Evolutionary conservation across 306 rosid genomes (phyloP).

Genomic region (Quercus mongolica): DNA sequence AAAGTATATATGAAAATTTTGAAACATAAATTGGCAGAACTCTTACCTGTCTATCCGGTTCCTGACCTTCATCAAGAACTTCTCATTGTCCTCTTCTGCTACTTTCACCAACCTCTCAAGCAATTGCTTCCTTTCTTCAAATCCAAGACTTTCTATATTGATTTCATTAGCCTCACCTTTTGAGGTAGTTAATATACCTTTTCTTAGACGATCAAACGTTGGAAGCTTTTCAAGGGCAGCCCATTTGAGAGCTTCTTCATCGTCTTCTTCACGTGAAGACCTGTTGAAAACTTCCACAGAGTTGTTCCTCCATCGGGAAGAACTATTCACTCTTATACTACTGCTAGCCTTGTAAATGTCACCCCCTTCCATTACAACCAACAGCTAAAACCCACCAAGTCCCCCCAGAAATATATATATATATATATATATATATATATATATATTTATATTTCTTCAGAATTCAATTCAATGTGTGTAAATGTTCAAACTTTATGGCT

Average conservation of each 20-base stretch:
- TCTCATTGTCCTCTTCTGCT: constrained; percentile 43
- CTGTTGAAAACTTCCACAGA: constrained; percentile 39
- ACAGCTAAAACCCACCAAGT: background rate
- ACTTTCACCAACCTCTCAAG: constrained; percentile 35
- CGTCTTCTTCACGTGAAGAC: constrained; percentile 40
- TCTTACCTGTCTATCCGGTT: constrained; percentile 56
- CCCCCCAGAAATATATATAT: background rate
- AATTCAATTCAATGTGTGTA: too few relatives aligned
- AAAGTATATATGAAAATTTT: too few relatives aligned
- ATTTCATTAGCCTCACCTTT: constrained; percentile 45
- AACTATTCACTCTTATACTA: constrained; percentile 26
- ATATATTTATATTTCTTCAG: too few relatives aligned
- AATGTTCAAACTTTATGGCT: too few relatives aligned
- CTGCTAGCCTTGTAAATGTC: constrained; percentile 31
- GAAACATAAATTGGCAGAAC: background rate
- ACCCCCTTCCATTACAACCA: constrained; percentile 37
- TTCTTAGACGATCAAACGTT: constrained; percentile 61
- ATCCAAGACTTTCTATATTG: constrained; percentile 47
- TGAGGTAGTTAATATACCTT: constrained; percentile 53
- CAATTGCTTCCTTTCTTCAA: constrained; percentile 34
- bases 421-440: too few relatives aligned
- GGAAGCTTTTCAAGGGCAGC: constrained; percentile 74
- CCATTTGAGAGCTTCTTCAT: constrained; percentile 74
- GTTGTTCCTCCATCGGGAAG: constrained; percentile 41
- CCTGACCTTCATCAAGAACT: constrained; percentile 50